phyloP scores from a whole-genome alignment of 2,329 filamentous ascomycete species.

The Zymoseptoria pseudotritici region DNA sequence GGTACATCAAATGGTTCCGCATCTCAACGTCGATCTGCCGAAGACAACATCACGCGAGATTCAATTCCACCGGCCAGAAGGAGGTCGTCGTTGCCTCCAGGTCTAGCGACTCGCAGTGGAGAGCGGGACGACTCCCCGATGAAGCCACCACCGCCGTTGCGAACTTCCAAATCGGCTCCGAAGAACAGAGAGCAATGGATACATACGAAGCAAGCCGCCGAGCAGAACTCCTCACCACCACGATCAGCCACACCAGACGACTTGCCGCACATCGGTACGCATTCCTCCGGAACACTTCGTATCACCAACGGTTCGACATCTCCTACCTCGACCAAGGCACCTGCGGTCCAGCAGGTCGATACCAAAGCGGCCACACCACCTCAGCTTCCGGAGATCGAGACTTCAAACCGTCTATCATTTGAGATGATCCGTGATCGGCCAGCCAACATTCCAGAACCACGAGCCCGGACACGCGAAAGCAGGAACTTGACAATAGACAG shows the following conservation, averaged over 20 bases:
- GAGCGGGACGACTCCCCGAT: constrained; percentile 13
- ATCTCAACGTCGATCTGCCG: constrained; percentile 12
- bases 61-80: constrained; percentile 5
- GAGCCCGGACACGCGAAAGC: background rate
- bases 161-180: background rate
- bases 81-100: constrained; percentile 36
- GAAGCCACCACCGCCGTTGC: constrained; percentile 1
- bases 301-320: constrained; percentile 43
- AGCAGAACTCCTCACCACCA: constrained; percentile 2
- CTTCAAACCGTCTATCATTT: background rate
- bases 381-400: background rate
- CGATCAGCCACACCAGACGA: constrained; percentile 36
- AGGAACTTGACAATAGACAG: background rate
- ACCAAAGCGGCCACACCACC: background rate
- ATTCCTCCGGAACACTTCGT: constrained; percentile 37
- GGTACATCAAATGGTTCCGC: constrained; percentile 16
- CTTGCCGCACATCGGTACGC: constrained; percentile 35
- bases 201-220: constrained; percentile 2
- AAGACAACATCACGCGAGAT: constrained; percentile 11
- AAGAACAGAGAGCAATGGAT: constrained; percentile 11
- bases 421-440: background rate
- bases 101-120: constrained; percentile 24
- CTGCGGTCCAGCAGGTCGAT: background rate
- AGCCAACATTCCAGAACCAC: background rate
- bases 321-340: constrained; percentile 18